Evolutionary conservation across 257 asterid species (phyloP), one percentile per base, ranked within the genome.

Genomic region (Ballota nigra): DNA sequence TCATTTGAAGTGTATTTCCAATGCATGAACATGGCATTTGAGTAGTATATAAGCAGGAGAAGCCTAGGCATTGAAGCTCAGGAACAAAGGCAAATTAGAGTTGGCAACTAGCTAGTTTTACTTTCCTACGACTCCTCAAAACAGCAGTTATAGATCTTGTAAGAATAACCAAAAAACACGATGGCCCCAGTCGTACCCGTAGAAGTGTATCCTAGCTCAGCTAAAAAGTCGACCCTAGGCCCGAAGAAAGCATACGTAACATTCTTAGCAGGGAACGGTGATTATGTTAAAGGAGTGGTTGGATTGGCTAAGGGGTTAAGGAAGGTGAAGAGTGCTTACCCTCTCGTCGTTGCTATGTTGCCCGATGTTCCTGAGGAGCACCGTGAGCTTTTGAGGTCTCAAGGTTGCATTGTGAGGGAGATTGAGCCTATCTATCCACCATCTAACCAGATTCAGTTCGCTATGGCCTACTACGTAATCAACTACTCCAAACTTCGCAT

Each of bases 311-410:
- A 84, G 80, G 92, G 89, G n/a, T 66, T 84, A 64, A 53, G 92
- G 29, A 86, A 86, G 78, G 87, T 80, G 58, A 80, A 79, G 64
- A 84, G 85, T 38, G 83, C 81, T 0, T 86, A 84, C 78, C 92
- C 86, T 15, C 86, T 86, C 20, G 92, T 86, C 67, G 89, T 86
- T 24, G 92, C 89, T 4, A 73, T 82, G 40, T 68, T 84, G 76
- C 92, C 92, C 0, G 86, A 84, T 15, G 89, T 86, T 6, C 92
- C 92, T 0, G 85, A 84, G 77, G 92, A 86, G 9, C 92, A 86
- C 62, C 86, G 86, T 0, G 71, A 77, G 75, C 68, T 84, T 5
- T 62, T 86, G 62, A 62, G 77, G 74, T 63, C 71, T 6, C 89
- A 86, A 23, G 92, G 89, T 8, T 86, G 92, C 65, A 78, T 86